Base-by-base conservation (phyloP, 1,284 basidiomycete genomes). In the Trichosporon faecale region DNA sequence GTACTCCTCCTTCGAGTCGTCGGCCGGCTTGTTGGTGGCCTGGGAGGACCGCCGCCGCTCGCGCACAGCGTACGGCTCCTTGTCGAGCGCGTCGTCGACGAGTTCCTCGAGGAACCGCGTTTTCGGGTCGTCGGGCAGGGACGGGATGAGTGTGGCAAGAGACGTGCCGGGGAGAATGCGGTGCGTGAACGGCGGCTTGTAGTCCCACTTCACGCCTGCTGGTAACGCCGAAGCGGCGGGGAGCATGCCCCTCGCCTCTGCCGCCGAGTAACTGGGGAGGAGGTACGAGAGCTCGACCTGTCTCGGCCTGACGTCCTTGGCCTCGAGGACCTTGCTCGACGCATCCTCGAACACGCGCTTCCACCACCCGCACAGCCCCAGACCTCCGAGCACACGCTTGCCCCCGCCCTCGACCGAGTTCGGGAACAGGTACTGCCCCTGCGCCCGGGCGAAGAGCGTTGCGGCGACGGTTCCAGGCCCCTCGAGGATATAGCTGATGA, bases 111-210 rank as follows among this genome's bases (percentile, higher is more conserved):
- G 83, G 81, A 97, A 97, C 23, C 95, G 88, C 67, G 91, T 89
- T 81, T 97, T 97, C 1, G 95, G 94, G 81, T 96, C 94, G 78
- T 98, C 95, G 21, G 94, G 91, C 77, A 97, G 93, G 67, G 88
- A 90, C 2, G 95, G 95, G 25, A 97, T 91, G 66, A 89, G 87
- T 64, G 89, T 87, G 0, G 91, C 91, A 25, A 96, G 83, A 6
- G 60, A 66, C 16, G 29, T 29, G 14, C 27, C 35, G 0, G 40
- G 8, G 7, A 75, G 61, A 33, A 76, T 65, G 44, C 74, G 46
- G 6, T 55, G 64, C 2, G 69, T 35, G 69, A 75, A 76, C 6
- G 78, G 78, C 8, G 76, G 77, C 16, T 75, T 70, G 55, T 82
- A 82, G 14, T n/a, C 46, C 82, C 82, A 83, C 23, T 69, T 37